Evolutionary conservation across 164 flowering plant genomes (phyloP).

Genomic region (Annona squamosa): DNA sequence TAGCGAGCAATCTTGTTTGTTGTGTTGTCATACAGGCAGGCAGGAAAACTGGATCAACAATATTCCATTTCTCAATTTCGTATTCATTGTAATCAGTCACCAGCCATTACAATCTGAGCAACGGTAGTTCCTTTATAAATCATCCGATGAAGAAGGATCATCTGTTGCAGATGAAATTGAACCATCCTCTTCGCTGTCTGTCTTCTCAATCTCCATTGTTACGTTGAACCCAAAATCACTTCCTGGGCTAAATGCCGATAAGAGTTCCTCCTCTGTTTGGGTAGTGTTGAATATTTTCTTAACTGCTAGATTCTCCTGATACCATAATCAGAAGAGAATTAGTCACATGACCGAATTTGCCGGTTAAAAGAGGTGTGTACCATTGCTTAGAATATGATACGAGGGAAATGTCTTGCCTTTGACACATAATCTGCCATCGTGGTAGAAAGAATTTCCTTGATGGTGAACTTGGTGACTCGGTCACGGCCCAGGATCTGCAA

Average conservation of each 20-base stretch:
- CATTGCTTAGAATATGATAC: background rate
- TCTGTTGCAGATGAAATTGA: conserved; percentile 9
- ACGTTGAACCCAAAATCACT: conserved; percentile 66
- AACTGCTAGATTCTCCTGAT: conserved; percentile 56
- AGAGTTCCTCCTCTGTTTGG: conserved; percentile 66
- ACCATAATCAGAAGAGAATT: background rate
- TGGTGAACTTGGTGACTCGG: conserved; percentile 63
- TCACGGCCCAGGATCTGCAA: conserved; percentile 58
- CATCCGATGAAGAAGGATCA: conserved; percentile 6
- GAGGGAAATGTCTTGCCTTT: conserved; percentile 36
- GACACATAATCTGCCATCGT: conserved; percentile 51
- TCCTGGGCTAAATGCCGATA: conserved; percentile 43
- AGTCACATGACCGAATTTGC: background rate
- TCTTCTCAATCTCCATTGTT: conserved; percentile 45
- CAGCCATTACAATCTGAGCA: background rate
- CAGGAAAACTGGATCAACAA: no score
- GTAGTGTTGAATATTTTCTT: conserved; percentile 63
- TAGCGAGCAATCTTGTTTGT: no score
- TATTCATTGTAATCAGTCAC: no score
- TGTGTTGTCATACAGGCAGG: no score
- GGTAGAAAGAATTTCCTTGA: conserved; percentile 63
- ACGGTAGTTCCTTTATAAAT: background rate
- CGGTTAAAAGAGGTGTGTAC: background rate
- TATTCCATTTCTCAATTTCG: no score
- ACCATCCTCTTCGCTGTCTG: conserved; percentile 16